These are phyloP conservation scores for Brettanomyces bruxellensis DNA, from an alignment of 805 yeast species.

Conservation along the genomic window DNA sequence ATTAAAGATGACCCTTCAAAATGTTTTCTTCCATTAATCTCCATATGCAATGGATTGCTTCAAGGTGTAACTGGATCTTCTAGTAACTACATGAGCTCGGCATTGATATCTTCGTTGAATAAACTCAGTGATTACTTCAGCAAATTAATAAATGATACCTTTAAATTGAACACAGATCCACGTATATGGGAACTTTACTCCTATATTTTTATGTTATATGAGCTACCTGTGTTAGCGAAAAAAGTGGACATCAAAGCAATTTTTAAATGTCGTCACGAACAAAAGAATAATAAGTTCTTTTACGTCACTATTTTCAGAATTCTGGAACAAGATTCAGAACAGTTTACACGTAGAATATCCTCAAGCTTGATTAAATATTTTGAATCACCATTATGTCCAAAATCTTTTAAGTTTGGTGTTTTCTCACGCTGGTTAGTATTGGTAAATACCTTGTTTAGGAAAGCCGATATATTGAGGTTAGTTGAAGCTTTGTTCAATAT, in stretches of 20 bases:
- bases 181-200: constrained; percentile 38
- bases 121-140: constrained; percentile 13
- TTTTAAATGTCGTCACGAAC: constrained; percentile 1
- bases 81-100: constrained; percentile 21
- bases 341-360: constrained; percentile 8
- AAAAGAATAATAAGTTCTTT: constrained; percentile 7
- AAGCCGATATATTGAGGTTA: constrained; percentile 21
- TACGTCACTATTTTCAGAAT: constrained; percentile 32
- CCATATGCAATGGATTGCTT: constrained; percentile 34
- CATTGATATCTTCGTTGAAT: constrained; percentile 9
- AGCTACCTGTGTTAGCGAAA: constrained; percentile 17
- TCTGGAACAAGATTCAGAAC: constrained; percentile 26
- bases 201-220: constrained; percentile 40
- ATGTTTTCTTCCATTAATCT: constrained; percentile 15
- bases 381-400: background rate
- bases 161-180: constrained; percentile 9
- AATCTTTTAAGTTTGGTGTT: constrained; percentile 13
- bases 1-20: constrained; percentile 5
- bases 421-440: constrained; percentile 52
- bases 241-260: background rate
- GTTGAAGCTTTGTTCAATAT: constrained; percentile 22
- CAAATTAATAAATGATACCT: constrained; percentile 12
- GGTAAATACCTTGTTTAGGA: constrained; percentile 26
- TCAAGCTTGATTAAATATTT: constrained; percentile 20
- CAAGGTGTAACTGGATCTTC: constrained; percentile 16